Evolutionary conservation across 306 rosid species (phyloP).

Genomic region (Prunus campanulata): DNA sequence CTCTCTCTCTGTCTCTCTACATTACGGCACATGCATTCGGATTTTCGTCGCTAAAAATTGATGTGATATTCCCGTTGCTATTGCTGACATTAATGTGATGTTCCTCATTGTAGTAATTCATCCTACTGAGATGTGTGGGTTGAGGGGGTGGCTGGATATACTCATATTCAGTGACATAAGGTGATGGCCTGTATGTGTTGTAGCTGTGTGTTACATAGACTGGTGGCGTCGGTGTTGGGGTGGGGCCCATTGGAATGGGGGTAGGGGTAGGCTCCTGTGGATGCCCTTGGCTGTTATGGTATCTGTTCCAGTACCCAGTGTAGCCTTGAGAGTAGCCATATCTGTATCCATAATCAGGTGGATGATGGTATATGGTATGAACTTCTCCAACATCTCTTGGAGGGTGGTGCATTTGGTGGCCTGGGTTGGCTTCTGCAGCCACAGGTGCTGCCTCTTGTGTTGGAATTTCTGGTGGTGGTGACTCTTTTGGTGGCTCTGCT

Average conservation of each 20-base stretch:
- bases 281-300: conserved; percentile 35
- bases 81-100: conserved; percentile 28
- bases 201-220: conserved; percentile 58
- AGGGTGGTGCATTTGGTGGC: conserved; percentile 26
- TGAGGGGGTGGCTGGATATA: conserved; percentile 50
- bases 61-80: conserved; percentile 47
- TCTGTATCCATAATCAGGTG: conserved; percentile 41
- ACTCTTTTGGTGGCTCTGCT: conserved; percentile 34
- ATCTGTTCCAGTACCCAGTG: conserved; percentile 34
- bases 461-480: conserved; percentile 30
- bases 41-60: conserved; percentile 90
- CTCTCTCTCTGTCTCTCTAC: conserved; percentile 22
- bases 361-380: conserved; percentile 43
- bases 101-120: conserved; percentile 48
- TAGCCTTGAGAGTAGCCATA: conserved; percentile 31
- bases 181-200: conserved; percentile 59
- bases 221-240: conserved; percentile 18
- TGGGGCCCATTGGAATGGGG: neutral
- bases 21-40: conserved; percentile 85
- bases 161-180: conserved; percentile 60
- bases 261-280: conserved; percentile 17
- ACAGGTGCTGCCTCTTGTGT: conserved; percentile 22
- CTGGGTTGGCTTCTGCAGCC: conserved; percentile 29
- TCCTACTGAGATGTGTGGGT: conserved; percentile 37
- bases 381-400: conserved; percentile 39